Evolutionary conservation across 345 rosid species (phyloP).

Genomic region (Iberis pinnata): DNA sequence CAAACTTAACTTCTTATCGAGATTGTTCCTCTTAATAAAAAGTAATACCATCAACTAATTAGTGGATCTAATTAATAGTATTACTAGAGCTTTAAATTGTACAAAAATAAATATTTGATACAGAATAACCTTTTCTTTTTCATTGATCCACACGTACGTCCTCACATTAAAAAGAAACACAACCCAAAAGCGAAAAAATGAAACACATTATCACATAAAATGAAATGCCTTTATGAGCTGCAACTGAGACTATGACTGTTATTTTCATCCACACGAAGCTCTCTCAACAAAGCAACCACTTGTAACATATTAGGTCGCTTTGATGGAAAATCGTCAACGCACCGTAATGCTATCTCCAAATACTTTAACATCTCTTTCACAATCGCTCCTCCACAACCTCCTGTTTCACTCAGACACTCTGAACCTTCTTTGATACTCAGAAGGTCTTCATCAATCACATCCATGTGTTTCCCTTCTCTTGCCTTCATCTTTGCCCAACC

Average conservation of each 20-base stretch:
- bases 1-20: no score
- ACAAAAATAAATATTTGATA: no score
- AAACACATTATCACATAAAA: no score
- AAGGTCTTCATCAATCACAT: slow-evolving; percentile 80
- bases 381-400: slow-evolving; percentile 46
- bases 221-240: slow-evolving; percentile 39
- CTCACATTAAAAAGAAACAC: no score
- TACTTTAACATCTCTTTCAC: slow-evolving; percentile 83
- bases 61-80: no score
- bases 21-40: no score
- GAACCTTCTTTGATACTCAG: slow-evolving; percentile 40
- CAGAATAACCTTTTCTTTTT: no score
- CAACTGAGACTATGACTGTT: slow-evolving; percentile 45
- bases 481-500: slow-evolving; percentile 94
- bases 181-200: no score
- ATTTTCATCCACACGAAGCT: slow-evolving; percentile 54
- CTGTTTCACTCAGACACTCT: slow-evolving; percentile 35
- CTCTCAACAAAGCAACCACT: slow-evolving; percentile 78
- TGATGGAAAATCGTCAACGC: slow-evolving; percentile 85
- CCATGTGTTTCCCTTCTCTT: slow-evolving; percentile 79
- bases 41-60: no score
- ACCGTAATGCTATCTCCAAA: slow-evolving; percentile 69
- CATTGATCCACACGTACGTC: no score
- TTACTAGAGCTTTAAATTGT: no score
- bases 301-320: slow-evolving; percentile 84